Conservation (phyloP, 2,329 filamentous ascomycete genomes). For the Fusarium xyrophilum region DNA sequence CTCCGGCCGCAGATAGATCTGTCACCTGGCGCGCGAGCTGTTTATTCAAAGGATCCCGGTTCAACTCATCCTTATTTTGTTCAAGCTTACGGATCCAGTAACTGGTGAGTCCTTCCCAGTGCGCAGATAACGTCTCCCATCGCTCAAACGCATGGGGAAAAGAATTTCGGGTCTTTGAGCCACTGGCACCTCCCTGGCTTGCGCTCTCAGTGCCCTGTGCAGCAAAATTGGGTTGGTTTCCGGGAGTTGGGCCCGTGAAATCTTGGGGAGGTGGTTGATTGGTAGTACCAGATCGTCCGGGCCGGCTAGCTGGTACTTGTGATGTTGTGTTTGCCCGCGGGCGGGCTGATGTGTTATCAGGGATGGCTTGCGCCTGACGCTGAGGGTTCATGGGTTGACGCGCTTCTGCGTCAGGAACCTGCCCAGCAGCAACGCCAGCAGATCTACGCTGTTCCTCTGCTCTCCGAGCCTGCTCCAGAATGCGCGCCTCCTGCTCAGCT, state of each 20-base stretch:
- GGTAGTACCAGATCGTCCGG: slow-evolving; percentile 26
- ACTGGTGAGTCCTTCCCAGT: slow-evolving; percentile 96
- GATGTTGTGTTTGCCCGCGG: slow-evolving; percentile 40
- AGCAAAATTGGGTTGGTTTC: slow-evolving; percentile 26
- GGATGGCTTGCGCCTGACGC: slow-evolving; percentile 40
- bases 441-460: slow-evolving; percentile 63
- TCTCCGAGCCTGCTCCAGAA: slow-evolving; percentile 62
- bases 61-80: slow-evolving; percentile 85
- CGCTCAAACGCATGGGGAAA: slow-evolving; percentile 98
- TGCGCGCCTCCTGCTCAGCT: slow-evolving; percentile 62
- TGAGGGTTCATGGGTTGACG: slow-evolving; percentile 47
- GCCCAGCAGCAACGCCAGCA: slow-evolving; percentile 55
- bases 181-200: slow-evolving; percentile 25
- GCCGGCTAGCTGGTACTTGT: slow-evolving; percentile 36
- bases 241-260: slow-evolving; percentile 30
- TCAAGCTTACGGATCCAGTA: slow-evolving; percentile 97
- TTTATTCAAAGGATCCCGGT: slow-evolving; percentile 80
- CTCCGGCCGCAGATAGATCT: slow-evolving; percentile 94
- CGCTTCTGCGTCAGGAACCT: slow-evolving; percentile 42
- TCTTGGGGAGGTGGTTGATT: slow-evolving; percentile 31
- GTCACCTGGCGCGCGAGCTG: slow-evolving; percentile 94
- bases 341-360: slow-evolving; percentile 39
- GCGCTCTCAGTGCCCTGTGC: slow-evolving; percentile 30
- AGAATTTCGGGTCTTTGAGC: slow-evolving; percentile 64
- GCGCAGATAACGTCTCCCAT: slow-evolving; percentile 95